Base-by-base conservation (phyloP, 2,329 filamentous ascomycete species). In the Aspergillus floridensis region DNA sequence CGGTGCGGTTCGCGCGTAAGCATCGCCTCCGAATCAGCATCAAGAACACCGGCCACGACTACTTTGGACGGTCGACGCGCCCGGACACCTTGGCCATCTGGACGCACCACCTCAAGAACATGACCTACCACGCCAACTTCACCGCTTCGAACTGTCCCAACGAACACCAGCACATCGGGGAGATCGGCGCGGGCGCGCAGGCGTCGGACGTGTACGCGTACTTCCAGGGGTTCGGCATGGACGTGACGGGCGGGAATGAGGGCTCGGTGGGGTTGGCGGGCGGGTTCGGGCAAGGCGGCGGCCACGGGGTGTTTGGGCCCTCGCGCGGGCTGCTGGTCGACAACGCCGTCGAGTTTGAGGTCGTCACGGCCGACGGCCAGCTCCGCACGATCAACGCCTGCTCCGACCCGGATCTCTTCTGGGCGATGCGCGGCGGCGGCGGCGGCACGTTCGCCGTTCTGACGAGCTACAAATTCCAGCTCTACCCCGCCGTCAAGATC, bases 41-140 rank as follows among this genome's bases (percentile, higher is more conserved):
- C 60, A 79, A 81, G 60, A 85, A 85, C 63, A 86, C 83, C 0
- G 84, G 83, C 2, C 84, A 86, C 66, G 83, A 85, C 57, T 77
- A 77, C 52, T 71, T 76, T 1, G 78, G 80, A 4, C 74, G 74
- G 49, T 74, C 70, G 4, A 70, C 70, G 3, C 78, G 77, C 1
- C 65, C 66, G 0, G 74, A 76, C 2, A 67, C 72, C 2, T 68
- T 80, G 4, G 65, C 69, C 4, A 60, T 80, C 3, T 78, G 77
- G 77, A 79, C 73, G 22, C 73, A 78, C 57, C 67, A 77, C 59
- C 66, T 80, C n/a, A 76, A 79, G 61, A 47, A 62, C 16, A 71
- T 75, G 38, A 46, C 63, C 4, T 77, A 74, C 56, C 54, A 58
- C 29, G 14, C 41, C n/a, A 47, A 49, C 11, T 67, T 65, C 46